These are phyloP conservation scores for Eutypella sp. DNA, from an alignment of 2,329 filamentous ascomycete species.

Conservation along the genomic window DNA sequence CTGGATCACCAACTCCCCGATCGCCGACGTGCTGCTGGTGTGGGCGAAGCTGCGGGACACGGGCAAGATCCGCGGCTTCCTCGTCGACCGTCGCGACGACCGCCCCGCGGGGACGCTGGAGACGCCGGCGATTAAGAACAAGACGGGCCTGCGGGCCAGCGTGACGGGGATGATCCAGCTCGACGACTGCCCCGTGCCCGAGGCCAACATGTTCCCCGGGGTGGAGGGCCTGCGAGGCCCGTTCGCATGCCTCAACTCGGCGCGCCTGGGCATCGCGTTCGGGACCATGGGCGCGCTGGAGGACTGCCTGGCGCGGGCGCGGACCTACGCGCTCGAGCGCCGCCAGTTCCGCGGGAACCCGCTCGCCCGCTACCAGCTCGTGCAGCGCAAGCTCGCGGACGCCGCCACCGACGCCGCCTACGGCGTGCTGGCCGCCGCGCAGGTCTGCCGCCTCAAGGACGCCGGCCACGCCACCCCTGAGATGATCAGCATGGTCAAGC, in stretches of 20 bases:
- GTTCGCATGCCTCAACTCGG: slow-evolving; percentile 91
- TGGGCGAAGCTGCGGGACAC: slow-evolving; percentile 93
- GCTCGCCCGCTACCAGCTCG: slow-evolving; percentile 89
- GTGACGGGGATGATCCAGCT: slow-evolving; percentile 98
- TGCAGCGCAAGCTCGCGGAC: slow-evolving; percentile 97
- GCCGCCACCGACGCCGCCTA: slow-evolving; percentile 87
- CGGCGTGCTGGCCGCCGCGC: slow-evolving; percentile 81
- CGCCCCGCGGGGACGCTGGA: slow-evolving; percentile 86
- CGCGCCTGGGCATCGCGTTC: slow-evolving; percentile 88
- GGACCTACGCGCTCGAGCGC: slow-evolving; percentile 84
- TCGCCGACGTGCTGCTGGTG: slow-evolving; percentile 76
- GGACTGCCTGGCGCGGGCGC: slow-evolving; percentile 76
- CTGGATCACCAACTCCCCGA: slow-evolving; percentile 94
- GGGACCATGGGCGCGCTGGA: slow-evolving; percentile 92
- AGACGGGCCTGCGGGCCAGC: slow-evolving; percentile 87
- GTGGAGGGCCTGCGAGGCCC: slow-evolving; percentile 84
- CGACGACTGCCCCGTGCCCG: slow-evolving; percentile 81
- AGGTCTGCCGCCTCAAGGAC: slow-evolving; percentile 91
- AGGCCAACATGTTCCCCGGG: slow-evolving; percentile 89
- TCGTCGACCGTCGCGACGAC: slow-evolving; percentile 76
- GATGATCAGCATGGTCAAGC: slow-evolving; percentile 96
- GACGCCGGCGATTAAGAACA: slow-evolving; percentile 89
- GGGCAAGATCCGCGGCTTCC: slow-evolving; percentile 89
- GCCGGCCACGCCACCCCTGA: slow-evolving; percentile 82
- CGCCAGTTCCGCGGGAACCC: slow-evolving; percentile 97